A percentile compares a stretch with the other conserved stretches of the same genome.
These are phyloP conservation scores for Cytospora leucostoma DNA, from an alignment of 2,329 filamentous ascomycete genomes.

Conservation along the genomic window DNA sequence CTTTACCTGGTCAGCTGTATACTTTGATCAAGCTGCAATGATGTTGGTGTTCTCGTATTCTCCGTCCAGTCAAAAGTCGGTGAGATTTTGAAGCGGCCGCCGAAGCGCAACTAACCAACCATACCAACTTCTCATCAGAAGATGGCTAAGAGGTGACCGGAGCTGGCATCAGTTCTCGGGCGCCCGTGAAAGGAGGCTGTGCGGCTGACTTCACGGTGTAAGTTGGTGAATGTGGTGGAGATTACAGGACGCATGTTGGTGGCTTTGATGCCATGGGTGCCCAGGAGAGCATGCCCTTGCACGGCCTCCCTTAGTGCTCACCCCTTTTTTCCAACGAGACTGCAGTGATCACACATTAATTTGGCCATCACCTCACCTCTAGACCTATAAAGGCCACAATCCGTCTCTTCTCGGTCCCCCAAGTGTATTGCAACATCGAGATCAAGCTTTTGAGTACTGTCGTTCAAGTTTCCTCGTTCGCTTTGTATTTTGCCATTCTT, in stretches of 20 bases:
- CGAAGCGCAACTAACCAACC: no score
- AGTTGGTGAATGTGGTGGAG: constrained; percentile 2
- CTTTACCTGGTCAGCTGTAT: no score
- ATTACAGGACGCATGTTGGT: not conserved
- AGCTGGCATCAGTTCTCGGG: no score
- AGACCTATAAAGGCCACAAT: no score
- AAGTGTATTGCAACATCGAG: not conserved
- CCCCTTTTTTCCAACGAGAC: not conserved
- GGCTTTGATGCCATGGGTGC: not conserved
- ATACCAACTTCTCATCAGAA: no score
- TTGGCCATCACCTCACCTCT: no score
- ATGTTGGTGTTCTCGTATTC: no score
- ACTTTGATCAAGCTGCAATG: no score
- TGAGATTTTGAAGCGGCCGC: no score
- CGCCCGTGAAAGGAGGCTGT: constrained; percentile 2
- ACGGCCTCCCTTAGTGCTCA: not conserved
- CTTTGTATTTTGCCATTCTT: not conserved
- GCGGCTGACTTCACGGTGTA: not conserved
- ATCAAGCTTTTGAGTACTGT: not conserved
- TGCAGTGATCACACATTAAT: not conserved
- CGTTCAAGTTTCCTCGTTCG: not conserved
- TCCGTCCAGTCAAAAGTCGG: no score
- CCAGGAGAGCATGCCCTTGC: not conserved
- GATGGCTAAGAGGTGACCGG: no score
- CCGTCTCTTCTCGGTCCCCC: no score